Percentiles rank a stretch among this genome's conserved stretches.
Conservation (phyloP, 352 stramenopile species). For the Blastocystis sp. region DNA sequence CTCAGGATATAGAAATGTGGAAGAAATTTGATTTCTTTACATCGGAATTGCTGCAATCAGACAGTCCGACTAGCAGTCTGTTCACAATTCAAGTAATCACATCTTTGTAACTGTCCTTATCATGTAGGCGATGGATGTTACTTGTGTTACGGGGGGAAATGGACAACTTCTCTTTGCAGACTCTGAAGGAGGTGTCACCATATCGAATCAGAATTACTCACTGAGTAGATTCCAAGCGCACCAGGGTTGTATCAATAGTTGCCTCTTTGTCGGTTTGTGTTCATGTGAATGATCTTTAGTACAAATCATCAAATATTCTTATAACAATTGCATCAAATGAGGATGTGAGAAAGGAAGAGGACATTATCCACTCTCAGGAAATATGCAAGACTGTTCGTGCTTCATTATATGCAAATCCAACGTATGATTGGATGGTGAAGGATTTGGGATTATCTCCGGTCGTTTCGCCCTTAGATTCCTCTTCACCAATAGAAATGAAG, state of each 20-base stretch:
- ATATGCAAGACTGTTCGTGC: not conserved
- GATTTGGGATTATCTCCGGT: not conserved
- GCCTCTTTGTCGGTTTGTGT: not conserved
- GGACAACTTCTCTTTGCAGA: conserved; percentile 25
- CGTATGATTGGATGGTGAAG: conserved; percentile 6
- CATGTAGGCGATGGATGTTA: conserved; percentile 11
- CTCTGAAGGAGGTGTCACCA: conserved; percentile 60
- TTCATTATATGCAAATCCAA: not conserved
- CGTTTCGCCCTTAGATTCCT: not conserved
- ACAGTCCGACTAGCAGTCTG: conserved; percentile 48
- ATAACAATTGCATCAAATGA: not conserved
- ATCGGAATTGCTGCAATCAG: conserved; percentile 43
- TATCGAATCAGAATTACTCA: conserved; percentile 38
- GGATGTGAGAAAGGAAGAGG: not conserved
- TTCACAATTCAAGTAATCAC: conserved; percentile 16
- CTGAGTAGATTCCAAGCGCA: conserved; percentile 36
- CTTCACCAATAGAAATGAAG: not conserved
- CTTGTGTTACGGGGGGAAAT: conserved; percentile 22
- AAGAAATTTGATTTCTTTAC: conserved; percentile 59
- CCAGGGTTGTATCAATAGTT: conserved; percentile 22
- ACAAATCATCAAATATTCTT: conserved; percentile 20
- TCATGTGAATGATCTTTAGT: not conserved
- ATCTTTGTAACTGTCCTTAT: not conserved
- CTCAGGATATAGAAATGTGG: conserved; percentile 4
- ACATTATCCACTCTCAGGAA: not conserved